Conservation (phyloP, 768 basidiomycete genomes). For the Lentinula sp. region DNA sequence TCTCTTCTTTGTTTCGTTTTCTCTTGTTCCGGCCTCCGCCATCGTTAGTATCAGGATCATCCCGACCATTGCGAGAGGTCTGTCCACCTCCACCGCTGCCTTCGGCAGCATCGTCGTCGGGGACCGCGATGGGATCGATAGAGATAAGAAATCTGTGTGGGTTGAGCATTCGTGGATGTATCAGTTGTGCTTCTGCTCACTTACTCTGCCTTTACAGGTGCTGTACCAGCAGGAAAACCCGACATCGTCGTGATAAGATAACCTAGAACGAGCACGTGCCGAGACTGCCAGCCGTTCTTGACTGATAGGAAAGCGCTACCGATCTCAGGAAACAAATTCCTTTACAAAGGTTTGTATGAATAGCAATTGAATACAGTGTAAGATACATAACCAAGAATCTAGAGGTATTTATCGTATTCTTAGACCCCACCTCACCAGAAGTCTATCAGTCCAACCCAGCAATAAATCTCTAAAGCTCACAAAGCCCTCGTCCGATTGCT, state of each 20-base stretch:
- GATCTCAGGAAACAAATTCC: no score
- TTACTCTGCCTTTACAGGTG: conserved; percentile 49
- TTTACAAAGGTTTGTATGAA: no score
- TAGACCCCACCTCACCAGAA: neutral
- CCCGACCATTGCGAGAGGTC: conserved; percentile 18
- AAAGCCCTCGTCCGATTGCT: neutral
- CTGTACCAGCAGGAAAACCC: conserved; percentile 33
- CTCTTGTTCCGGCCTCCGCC: conserved; percentile 21
- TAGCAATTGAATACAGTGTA: no score
- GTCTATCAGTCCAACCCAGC: neutral
- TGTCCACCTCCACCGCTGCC: conserved; percentile 35
- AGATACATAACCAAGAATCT: no score
- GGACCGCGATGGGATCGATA: conserved; percentile 16
- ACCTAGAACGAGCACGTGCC: neutral
- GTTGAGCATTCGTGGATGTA: neutral
- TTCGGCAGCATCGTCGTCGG: conserved; percentile 62
- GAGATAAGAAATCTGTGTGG: conserved; percentile 33
- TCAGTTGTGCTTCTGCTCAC: conserved; percentile 8
- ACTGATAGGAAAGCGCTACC: no score
- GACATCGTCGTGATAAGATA: neutral
- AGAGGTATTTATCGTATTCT: neutral
- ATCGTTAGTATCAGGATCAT: conserved; percentile 12
- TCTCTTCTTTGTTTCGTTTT: conserved; percentile 55
- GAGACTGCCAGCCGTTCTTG: no score
- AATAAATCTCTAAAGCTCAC: neutral